Percentiles rank a stretch among this genome's conserved stretches.
Conservation (phyloP, 441 rosid genomes). For the Croton laevigatus region DNA sequence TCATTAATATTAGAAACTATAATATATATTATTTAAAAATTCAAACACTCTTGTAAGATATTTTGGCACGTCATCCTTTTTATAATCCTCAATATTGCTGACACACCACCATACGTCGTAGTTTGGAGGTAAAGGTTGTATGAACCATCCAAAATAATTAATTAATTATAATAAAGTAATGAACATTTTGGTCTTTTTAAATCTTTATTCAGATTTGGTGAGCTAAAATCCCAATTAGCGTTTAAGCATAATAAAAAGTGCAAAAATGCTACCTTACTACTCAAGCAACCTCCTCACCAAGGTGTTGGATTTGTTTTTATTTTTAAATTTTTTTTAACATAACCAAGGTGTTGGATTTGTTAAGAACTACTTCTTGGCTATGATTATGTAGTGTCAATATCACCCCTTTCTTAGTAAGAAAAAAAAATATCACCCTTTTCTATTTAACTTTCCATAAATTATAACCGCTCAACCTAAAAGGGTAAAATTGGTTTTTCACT, state of each 20-base stretch:
- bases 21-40: neutral
- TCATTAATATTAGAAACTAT: neutral
- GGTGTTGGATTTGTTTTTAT: conserved; percentile 4
- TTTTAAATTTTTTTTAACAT: no score
- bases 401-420: neutral
- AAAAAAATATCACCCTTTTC: neutral
- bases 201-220: conserved; percentile 3
- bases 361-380: conserved; percentile 1
- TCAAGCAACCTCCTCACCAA: neutral
- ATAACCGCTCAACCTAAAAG: no score
- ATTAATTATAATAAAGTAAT: neutral
- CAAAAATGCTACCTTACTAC: conserved; percentile 3
- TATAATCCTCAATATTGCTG: neutral
- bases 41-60: neutral
- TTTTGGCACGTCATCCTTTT: neutral
- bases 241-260: neutral
- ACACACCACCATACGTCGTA: neutral
- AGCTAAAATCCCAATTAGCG: neutral
- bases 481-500: neutral
- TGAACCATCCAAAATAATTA: neutral
- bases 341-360: neutral
- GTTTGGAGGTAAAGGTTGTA: neutral
- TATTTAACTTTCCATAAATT: no score
- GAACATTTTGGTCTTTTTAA: neutral
- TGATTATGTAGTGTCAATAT: neutral